phyloP scores from a whole-genome alignment of 345 rosid genomes.

The Sonneratia caseolaris region DNA sequence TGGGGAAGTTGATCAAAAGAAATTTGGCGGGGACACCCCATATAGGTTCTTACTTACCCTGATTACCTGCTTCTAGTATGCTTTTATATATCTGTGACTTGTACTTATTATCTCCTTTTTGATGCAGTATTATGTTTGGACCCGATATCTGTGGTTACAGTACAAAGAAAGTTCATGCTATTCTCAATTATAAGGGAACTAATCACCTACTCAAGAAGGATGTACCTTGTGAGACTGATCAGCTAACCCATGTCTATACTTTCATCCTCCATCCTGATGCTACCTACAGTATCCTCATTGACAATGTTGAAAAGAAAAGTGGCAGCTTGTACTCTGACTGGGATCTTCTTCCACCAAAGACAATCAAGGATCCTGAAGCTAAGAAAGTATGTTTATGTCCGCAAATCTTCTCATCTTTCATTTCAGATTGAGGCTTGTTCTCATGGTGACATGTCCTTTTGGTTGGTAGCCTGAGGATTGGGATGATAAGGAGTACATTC shows the following conservation, averaged over 20 bases:
- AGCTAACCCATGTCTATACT: slow-evolving; percentile 88
- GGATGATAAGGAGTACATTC: slow-evolving; percentile 82
- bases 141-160: slow-evolving; percentile 96
- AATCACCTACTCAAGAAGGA: slow-evolving; percentile 97
- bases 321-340: slow-evolving; percentile 91
- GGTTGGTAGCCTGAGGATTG: slow-evolving; percentile 85
- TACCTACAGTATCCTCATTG: slow-evolving; percentile 80
- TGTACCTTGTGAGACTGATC: slow-evolving; percentile 97
- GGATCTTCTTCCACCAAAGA: slow-evolving; percentile 86
- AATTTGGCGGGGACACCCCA: slow-evolving; percentile 93
- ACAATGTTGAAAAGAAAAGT: slow-evolving; percentile 88
- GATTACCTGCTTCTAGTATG: neutral
- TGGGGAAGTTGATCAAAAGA: slow-evolving; percentile 80
- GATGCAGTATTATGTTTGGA: slow-evolving; percentile 94
- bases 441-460: neutral
- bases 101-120: slow-evolving; percentile 4
- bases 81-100: neutral
- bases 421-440: neutral
- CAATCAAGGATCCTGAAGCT: slow-evolving; percentile 85
- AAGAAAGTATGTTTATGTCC: slow-evolving; percentile 44
- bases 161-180: slow-evolving; percentile 97
- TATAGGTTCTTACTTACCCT: slow-evolving; percentile 43
- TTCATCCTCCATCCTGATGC: slow-evolving; percentile 89
- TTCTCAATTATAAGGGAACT: slow-evolving; percentile 65
- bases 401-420: neutral